phyloP scores from a whole-genome alignment of 192 early-diverging fungal genomes.

The Tieghemiomyces parasiticus region DNA sequence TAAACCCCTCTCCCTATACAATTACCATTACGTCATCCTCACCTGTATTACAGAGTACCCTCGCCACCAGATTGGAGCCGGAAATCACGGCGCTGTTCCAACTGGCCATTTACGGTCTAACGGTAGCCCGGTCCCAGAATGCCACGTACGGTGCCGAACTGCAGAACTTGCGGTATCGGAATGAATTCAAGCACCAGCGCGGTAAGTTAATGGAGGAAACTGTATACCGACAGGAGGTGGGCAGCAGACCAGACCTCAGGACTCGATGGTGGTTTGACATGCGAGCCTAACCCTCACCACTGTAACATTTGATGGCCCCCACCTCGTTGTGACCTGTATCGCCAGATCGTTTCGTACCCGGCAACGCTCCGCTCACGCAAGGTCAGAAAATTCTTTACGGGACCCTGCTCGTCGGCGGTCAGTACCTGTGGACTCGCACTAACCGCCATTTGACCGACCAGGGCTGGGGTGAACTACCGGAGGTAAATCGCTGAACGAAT shows the following conservation, averaged over 20 bases:
- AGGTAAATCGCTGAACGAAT: slow-evolving; percentile 33
- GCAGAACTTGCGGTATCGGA: slow-evolving; percentile 71
- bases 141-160: slow-evolving; percentile 71
- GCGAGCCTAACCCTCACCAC: too few relatives aligned
- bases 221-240: too few relatives aligned
- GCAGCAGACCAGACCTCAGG: too few relatives aligned
- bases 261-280: too few relatives aligned
- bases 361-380: too few relatives aligned
- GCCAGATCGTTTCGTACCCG: too few relatives aligned
- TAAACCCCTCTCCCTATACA: too few relatives aligned
- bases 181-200: slow-evolving; percentile 41
- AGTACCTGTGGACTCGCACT: slow-evolving; percentile 47
- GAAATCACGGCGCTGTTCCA: slow-evolving; percentile 55
- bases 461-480: slow-evolving; percentile 58
- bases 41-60: background rate
- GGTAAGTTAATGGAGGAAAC: too few relatives aligned
- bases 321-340: too few relatives aligned
- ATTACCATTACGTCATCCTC: too few relatives aligned
- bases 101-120: slow-evolving; percentile 54
- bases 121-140: slow-evolving; percentile 46
- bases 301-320: too few relatives aligned
- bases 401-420: slow-evolving; percentile 48
- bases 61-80: slow-evolving; percentile 49
- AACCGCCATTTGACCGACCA: slow-evolving; percentile 40
- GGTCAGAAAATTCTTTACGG: slow-evolving; percentile 43